phyloP scores from a whole-genome alignment of 2,329 filamentous ascomycete genomes.

The Talaromyces sp. region DNA sequence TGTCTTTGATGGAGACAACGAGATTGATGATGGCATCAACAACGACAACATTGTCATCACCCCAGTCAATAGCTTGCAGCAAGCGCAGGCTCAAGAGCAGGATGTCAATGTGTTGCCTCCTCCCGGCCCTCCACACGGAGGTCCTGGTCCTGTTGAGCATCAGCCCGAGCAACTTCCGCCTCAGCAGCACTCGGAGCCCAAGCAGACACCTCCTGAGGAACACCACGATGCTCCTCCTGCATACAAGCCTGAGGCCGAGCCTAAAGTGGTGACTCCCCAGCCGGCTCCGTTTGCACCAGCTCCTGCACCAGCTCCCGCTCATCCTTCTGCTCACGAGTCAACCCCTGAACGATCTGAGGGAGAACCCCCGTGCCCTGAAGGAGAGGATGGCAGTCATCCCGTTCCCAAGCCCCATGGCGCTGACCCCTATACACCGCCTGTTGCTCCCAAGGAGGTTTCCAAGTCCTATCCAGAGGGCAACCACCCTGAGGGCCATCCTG shows the following conservation, averaged over 20 bases:
- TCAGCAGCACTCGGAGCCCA: constrained; percentile 15
- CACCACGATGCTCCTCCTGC: neutral
- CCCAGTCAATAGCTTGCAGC: constrained; percentile 1
- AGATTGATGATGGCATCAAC: constrained; percentile 13
- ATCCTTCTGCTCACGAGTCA: neutral
- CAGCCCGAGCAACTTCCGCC: constrained; percentile 7
- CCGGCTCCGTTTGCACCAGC: neutral
- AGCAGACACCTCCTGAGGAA: constrained; percentile 10
- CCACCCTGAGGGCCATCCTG: neutral
- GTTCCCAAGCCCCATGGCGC: neutral
- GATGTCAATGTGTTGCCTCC: neutral
- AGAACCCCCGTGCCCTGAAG: constrained; percentile 11
- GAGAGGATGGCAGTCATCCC: constrained; percentile 3
- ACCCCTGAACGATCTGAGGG: neutral
- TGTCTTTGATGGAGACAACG: constrained; percentile 10
- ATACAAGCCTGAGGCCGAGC: neutral
- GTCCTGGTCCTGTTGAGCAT: neutral
- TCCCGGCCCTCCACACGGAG: constrained; percentile 4
- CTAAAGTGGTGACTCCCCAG: neutral
- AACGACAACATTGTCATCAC: constrained; percentile 20
- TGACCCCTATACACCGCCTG: neutral
- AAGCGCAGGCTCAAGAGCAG: constrained; percentile 2
- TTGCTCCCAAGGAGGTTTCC: neutral
- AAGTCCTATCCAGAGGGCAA: neutral
- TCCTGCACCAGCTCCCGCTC: neutral